Base-by-base conservation (phyloP, 495 filamentous ascomycete genomes). In the Daldinia grandis region DNA sequence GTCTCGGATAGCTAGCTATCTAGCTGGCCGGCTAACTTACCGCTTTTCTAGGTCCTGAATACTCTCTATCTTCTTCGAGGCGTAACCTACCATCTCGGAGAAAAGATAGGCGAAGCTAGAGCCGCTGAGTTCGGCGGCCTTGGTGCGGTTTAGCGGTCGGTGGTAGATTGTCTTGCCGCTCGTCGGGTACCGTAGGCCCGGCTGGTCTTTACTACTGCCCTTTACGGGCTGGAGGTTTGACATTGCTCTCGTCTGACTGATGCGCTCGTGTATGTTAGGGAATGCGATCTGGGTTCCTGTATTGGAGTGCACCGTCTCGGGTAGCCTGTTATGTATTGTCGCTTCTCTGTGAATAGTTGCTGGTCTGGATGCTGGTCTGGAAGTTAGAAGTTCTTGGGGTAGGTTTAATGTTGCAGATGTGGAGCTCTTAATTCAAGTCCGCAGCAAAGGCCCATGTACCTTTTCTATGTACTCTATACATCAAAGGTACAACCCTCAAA, bases 141-240 rank as follows among this genome's bases (percentile, higher is more conserved):
- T 91, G 75, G 88, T 92, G 58, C 95, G 91, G 78, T 97, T 97
- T 51, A 98, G 84, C 66, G 97, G 92, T 60, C 96, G 88, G 85
- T 98, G 93, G 81, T 98, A 99, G 81, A 99, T 98, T 55, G 94
- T 97, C 81, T 98, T 98, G 81, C 92, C 92, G 76, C 91, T 95
- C 27, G 92, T 91, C n/a, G 95, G 94, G 73, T 97, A 93, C 66
- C 94, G 91, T 55, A 99, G 91, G n/a, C 91, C 93, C 8, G 88
- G 78, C 49, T 83, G 71, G 30, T 81, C 78, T 68, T 76, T 75
- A 58, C 72, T 70, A 77, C 69, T 73, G 64, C 66, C 74, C 77
- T 80, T 83, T 71, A 38, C 72, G 62, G 76, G 74, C 60, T 79
- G 78, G 24, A 77, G 73, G 64, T 72, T 79, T 37, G 81, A 76